Percentiles rank a stretch among this genome's conserved stretches.
Conservation (phyloP, 176 grass and related monocot species). For the Tillandsia leiboldiana region DNA sequence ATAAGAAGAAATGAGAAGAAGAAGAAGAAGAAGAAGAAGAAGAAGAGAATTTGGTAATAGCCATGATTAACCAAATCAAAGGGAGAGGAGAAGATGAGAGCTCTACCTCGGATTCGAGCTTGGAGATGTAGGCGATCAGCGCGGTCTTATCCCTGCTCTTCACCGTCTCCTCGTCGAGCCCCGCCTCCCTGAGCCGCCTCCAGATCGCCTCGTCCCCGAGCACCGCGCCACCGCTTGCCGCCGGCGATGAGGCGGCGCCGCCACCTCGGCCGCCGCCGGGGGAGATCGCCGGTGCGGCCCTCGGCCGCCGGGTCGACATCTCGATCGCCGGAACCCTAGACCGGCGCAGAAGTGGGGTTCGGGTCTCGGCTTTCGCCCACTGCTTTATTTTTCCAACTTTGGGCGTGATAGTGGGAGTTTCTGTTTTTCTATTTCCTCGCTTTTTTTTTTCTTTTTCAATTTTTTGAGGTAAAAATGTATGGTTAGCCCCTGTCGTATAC, state of each 20-base stretch:
- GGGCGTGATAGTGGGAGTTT: too few relatives aligned
- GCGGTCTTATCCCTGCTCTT: slow-evolving; percentile 63
- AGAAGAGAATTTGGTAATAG: slow-evolving; percentile 2
- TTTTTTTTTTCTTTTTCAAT: too few relatives aligned
- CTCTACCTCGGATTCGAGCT: slow-evolving; percentile 57
- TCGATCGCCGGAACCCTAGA: slow-evolving; percentile 50
- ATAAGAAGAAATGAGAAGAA: not conserved
- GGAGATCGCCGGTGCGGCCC: not conserved
- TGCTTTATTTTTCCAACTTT: too few relatives aligned
- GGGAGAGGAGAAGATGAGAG: too few relatives aligned
- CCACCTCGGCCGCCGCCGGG: not conserved
- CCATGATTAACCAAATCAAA: too few relatives aligned
- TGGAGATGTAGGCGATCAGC: slow-evolving; percentile 57
- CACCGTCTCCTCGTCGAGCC: slow-evolving; percentile 77
- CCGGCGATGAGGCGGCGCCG: not conserved
- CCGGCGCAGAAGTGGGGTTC: slow-evolving; percentile 8
- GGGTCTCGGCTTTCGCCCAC: too few relatives aligned
- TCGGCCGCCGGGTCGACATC: slow-evolving; percentile 59
- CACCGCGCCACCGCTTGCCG: too few relatives aligned
- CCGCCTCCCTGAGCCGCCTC: slow-evolving; percentile 61
- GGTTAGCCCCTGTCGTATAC: too few relatives aligned
- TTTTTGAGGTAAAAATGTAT: too few relatives aligned
- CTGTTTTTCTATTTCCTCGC: too few relatives aligned
- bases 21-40: not conserved
- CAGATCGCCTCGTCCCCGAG: slow-evolving; percentile 71